Evolutionary conservation across 805 yeast species (phyloP).

Genomic region (Kodamaea kakaduensis): DNA sequence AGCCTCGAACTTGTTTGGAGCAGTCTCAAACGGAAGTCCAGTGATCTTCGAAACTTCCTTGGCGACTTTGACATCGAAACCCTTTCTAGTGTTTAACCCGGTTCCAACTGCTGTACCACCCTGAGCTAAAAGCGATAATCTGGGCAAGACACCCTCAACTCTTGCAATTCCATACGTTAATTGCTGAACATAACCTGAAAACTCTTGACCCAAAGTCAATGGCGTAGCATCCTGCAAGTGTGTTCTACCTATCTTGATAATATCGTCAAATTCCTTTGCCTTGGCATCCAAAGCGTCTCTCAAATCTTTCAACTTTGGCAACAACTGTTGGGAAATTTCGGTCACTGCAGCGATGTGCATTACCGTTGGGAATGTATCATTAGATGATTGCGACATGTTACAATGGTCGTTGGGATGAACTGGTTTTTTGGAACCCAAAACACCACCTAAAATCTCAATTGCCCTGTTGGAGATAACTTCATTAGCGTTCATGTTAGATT

Average conservation of each 20-base stretch:
- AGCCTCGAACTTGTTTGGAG: slow-evolving; percentile 40
- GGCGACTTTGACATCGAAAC: slow-evolving; percentile 35
- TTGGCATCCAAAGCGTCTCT: slow-evolving; percentile 29
- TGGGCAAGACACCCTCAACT: slow-evolving; percentile 30
- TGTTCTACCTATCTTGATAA: slow-evolving; percentile 39
- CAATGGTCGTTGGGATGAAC: slow-evolving; percentile 40
- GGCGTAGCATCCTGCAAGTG: slow-evolving; percentile 42
- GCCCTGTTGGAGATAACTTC: slow-evolving; percentile 39
- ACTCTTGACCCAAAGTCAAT: slow-evolving; percentile 38
- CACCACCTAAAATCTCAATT: slow-evolving; percentile 37
- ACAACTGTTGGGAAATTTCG: slow-evolving; percentile 25
- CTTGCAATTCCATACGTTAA: slow-evolving; percentile 32
- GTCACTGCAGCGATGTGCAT: slow-evolving; percentile 41
- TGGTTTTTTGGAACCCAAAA: slow-evolving; percentile 34
- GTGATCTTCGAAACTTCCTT: slow-evolving; percentile 30
- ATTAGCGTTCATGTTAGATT: slow-evolving; percentile 39
- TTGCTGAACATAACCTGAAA: slow-evolving; percentile 38
- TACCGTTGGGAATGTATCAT: slow-evolving; percentile 40
- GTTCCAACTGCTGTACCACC: slow-evolving; percentile 44
- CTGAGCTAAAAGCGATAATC: slow-evolving; percentile 33
- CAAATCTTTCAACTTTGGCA: slow-evolving; percentile 33
- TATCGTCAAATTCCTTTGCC: slow-evolving; percentile 29
- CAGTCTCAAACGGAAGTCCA: slow-evolving; percentile 32
- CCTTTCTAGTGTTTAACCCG: slow-evolving; percentile 35
- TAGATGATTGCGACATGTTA: slow-evolving; percentile 38